phyloP scores from a whole-genome alignment of 2,329 filamentous ascomycete genomes.

The Chaetoscypha palmicola region DNA sequence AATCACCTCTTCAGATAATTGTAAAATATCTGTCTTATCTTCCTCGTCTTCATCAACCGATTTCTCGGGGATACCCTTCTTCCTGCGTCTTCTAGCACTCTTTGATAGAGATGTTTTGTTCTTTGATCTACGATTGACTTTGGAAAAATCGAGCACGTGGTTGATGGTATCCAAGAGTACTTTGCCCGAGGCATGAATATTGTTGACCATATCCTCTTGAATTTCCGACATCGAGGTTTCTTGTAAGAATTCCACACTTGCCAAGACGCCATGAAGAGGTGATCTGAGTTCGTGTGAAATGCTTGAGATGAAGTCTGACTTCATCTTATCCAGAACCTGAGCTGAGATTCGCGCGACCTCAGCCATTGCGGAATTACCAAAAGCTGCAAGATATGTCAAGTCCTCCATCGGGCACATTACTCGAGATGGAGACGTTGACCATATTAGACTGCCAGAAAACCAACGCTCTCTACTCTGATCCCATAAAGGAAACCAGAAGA shows the following conservation, averaged over 20 bases:
- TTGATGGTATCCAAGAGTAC: conserved; percentile 48
- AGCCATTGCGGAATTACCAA: conserved; percentile 48
- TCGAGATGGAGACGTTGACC: conserved; percentile 38
- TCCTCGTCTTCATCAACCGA: conserved; percentile 12
- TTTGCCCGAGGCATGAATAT: conserved; percentile 44
- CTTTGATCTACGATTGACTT: conserved; percentile 39
- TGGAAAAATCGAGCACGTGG: conserved; percentile 47
- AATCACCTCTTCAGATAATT: conserved; percentile 29
- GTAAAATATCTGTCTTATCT: conserved; percentile 24
- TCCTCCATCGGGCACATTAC: conserved; percentile 42
- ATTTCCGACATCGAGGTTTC: conserved; percentile 43
- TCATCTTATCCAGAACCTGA: conserved; percentile 31
- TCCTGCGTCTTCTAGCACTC: conserved; percentile 8
- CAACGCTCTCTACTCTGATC: conserved; percentile 39
- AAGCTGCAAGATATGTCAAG: conserved; percentile 44
- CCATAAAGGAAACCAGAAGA: conserved; percentile 44
- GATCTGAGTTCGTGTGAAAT: conserved; percentile 56
- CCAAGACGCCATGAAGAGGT: conserved; percentile 53
- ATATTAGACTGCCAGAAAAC: conserved; percentile 44
- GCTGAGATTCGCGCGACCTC: conserved; percentile 46
- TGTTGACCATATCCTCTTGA: conserved; percentile 39
- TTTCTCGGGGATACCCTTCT: conserved; percentile 9
- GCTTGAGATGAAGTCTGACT: conserved; percentile 50
- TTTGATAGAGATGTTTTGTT: conserved; percentile 19
- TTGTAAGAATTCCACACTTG: conserved; percentile 45